phyloP scores from a whole-genome alignment of 1,284 basidiomycete species.

The Cutaneotrichosporon arboriforme region DNA sequence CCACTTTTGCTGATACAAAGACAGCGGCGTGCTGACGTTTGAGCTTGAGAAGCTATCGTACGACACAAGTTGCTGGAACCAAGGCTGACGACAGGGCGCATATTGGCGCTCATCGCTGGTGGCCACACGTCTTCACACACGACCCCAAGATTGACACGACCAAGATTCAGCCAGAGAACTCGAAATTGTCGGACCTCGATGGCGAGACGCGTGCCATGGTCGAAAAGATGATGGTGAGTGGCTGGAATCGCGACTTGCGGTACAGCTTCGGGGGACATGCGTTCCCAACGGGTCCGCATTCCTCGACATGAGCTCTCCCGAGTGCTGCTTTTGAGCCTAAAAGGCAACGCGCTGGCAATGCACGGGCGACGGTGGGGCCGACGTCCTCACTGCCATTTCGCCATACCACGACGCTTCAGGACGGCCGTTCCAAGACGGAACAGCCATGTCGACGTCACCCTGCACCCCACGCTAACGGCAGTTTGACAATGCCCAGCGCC shows the following conservation, averaged over 20 bases:
- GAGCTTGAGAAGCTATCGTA: constrained; percentile 48
- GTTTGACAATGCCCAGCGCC: constrained; percentile 98
- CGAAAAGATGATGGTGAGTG: constrained; percentile 98
- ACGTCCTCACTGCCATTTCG: too few species aligned
- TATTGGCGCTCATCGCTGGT: constrained; percentile 64
- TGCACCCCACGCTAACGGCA: constrained; percentile 46
- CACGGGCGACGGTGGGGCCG: too few species aligned
- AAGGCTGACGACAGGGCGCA: constrained; percentile 25
- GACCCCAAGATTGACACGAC: constrained; percentile 96
- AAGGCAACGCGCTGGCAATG: too few species aligned
- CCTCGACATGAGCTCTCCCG: too few species aligned
- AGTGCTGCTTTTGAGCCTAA: not conserved
- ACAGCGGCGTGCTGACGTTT: constrained; percentile 39
- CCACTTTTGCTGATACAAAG: too few species aligned
- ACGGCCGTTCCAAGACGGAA: too few species aligned
- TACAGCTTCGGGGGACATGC: too few species aligned
- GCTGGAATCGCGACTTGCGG: not conserved
- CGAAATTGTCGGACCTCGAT: constrained; percentile 92
- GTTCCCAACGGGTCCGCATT: too few species aligned
- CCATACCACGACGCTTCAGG: too few species aligned
- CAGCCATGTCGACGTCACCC: too few species aligned
- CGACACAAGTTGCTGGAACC: not conserved
- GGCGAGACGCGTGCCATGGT: constrained; percentile 79
- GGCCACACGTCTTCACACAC: constrained; percentile 92
- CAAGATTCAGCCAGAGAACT: constrained; percentile 93